These are phyloP conservation scores for Protomyces inundatus DNA, from an alignment of 1,139 yeast species.

Conservation along the genomic window DNA sequence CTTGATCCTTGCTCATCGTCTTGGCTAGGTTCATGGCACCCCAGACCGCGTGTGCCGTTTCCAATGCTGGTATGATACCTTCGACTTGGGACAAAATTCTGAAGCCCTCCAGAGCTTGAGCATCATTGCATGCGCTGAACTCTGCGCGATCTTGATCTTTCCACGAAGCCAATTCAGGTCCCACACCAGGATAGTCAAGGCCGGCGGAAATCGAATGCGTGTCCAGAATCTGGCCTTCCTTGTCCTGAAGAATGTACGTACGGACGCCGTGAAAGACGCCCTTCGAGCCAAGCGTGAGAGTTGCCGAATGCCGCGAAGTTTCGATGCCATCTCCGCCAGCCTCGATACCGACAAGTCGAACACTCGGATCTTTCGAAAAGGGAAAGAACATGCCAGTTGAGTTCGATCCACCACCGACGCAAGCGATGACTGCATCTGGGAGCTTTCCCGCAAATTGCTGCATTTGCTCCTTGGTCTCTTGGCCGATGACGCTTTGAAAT, in stretches of 20 bases:
- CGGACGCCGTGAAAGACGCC: constrained; percentile 98
- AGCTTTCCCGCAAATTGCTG: constrained; percentile 70
- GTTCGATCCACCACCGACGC: constrained; percentile 99
- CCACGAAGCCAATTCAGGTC: constrained; percentile 97
- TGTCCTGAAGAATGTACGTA: constrained; percentile 83
- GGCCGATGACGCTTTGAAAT: constrained; percentile 95
- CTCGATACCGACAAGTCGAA: constrained; percentile 85
- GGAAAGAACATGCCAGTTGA: constrained; percentile 95
- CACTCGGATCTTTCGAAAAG: constrained; percentile 72
- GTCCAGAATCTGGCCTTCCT: constrained; percentile 93
- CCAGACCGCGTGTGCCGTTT: constrained; percentile 90
- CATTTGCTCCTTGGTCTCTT: constrained; percentile 89
- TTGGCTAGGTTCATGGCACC: constrained; percentile 90
- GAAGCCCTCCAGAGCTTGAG: constrained; percentile 88
- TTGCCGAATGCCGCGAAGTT: constrained; percentile 83
- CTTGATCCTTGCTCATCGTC: constrained; percentile 70
- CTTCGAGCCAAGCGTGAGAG: constrained; percentile 83
- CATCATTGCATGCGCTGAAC: constrained; percentile 87
- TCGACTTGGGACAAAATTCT: constrained; percentile 81
- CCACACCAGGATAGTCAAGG: constrained; percentile 97
- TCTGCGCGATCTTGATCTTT: constrained; percentile 87
- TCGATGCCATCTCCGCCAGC: constrained; percentile 98
- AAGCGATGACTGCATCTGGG: constrained; percentile 92
- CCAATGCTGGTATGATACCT: constrained; percentile 98
- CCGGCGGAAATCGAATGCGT: constrained; percentile 95